Evolutionary conservation across 192 early-diverging fungal species (phyloP).

Genomic region (Linderina pennispora): DNA sequence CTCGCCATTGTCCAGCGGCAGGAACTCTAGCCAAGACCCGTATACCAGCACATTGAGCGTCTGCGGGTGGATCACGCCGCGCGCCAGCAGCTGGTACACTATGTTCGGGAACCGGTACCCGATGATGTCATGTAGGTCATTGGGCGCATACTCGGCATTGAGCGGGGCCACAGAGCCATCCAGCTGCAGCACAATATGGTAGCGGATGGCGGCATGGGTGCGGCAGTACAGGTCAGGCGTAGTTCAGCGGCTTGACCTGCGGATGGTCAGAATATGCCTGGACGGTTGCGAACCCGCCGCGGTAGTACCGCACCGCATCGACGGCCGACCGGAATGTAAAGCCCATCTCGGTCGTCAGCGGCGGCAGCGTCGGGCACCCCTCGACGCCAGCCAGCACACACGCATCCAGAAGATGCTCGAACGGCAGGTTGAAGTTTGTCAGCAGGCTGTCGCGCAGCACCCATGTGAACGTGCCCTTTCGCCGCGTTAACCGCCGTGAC

Average conservation of each 20-base stretch:
- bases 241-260: conserved; percentile 50
- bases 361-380: conserved; percentile 65
- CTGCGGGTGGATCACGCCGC: conserved; percentile 58
- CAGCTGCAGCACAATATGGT: conserved; percentile 63
- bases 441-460: conserved; percentile 59
- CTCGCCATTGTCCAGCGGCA: conserved; percentile 79
- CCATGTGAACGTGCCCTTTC: conserved; percentile 58
- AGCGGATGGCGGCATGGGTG: conserved; percentile 62
- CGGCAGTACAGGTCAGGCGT: conserved; percentile 68
- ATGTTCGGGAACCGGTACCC: conserved; percentile 69
- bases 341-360: conserved; percentile 48
- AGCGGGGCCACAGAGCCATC: conserved; percentile 69
- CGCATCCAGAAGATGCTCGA: conserved; percentile 70
- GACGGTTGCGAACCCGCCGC: conserved; percentile 67
- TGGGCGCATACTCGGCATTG: conserved; percentile 53
- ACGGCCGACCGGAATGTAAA: conserved; percentile 68
- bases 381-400: conserved; percentile 80
- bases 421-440: conserved; percentile 50
- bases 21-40: conserved; percentile 59
- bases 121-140: conserved; percentile 76
- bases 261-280: conserved; percentile 58
- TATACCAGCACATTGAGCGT: conserved; percentile 61
- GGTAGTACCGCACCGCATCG: conserved; percentile 59
- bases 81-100: conserved; percentile 63
- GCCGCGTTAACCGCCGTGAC: conserved; percentile 57